Evolutionary conservation across 2,329 filamentous ascomycete genomes (phyloP).

Genomic region (Ascochyta lentis): DNA sequence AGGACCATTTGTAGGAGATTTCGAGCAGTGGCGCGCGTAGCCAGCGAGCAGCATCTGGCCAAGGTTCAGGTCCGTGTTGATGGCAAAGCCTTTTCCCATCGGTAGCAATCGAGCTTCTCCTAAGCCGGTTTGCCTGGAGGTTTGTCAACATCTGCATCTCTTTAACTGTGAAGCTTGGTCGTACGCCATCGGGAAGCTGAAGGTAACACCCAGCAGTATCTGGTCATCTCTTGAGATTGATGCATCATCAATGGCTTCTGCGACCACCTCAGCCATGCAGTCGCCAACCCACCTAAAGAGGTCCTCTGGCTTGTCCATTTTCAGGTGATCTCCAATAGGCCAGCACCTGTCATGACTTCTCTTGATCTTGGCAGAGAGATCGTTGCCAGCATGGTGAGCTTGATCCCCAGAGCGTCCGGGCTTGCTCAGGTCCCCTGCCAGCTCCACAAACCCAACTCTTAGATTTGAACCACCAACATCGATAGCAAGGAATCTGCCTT

Average conservation of each 20-base stretch:
- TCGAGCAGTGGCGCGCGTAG: slow-evolving; percentile 62
- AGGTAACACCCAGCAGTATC: slow-evolving; percentile 71
- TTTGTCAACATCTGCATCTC: slow-evolving; percentile 15
- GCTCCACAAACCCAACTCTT: slow-evolving; percentile 71
- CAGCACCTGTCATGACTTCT: slow-evolving; percentile 73
- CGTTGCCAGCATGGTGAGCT: slow-evolving; percentile 4
- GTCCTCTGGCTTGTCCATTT: slow-evolving; percentile 75
- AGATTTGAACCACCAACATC: slow-evolving; percentile 71
- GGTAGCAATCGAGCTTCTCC: slow-evolving; percentile 68
- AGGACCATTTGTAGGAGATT: slow-evolving; percentile 41
- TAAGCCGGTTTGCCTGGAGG: slow-evolving; percentile 61
- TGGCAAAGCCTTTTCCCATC: slow-evolving; percentile 75
- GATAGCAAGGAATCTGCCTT: slow-evolving; percentile 61
- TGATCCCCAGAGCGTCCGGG: too few relatives aligned
- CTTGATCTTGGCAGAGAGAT: slow-evolving; percentile 53
- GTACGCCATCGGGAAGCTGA: slow-evolving; percentile 71
- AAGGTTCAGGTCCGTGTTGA: slow-evolving; percentile 66
- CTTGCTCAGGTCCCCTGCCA: slow-evolving; percentile 52
- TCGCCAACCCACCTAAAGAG: slow-evolving; percentile 83
- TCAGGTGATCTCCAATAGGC: slow-evolving; percentile 76
- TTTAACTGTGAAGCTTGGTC: slow-evolving; percentile 9
- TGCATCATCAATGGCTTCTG: slow-evolving; percentile 58
- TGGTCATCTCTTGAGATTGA: slow-evolving; percentile 20
- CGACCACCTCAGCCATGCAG: slow-evolving; percentile 76
- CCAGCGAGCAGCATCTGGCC: slow-evolving; percentile 65